These are phyloP conservation scores for Porcisia deanei DNA, from an alignment of 208 protist genomes.

Conservation along the genomic window DNA sequence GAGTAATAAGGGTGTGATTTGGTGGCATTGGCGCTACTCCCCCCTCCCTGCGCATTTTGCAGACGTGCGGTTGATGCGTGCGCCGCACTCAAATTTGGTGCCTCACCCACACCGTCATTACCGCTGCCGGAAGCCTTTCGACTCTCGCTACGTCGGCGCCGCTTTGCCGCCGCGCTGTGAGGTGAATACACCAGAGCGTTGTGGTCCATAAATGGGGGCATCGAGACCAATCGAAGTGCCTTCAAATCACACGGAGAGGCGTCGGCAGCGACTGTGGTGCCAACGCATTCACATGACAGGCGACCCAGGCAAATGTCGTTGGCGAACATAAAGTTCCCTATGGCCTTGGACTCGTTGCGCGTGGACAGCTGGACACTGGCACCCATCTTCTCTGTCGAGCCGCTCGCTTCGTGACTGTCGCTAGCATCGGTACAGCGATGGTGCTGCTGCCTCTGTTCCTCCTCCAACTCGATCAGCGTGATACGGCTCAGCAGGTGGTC, in stretches of 20 bases:
- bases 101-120: neutral
- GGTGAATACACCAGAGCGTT: neutral
- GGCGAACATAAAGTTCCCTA: constrained; percentile 11
- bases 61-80: neutral
- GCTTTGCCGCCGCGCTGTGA: constrained; percentile 15
- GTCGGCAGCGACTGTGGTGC: neutral
- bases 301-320: constrained; percentile 12
- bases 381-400: neutral
- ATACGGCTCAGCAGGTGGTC: constrained; percentile 19
- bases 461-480: constrained; percentile 10
- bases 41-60: neutral
- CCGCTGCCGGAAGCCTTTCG: neutral
- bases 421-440: neutral
- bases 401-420: neutral
- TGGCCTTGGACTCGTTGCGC: constrained; percentile 8
- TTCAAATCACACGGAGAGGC: constrained; percentile 1
- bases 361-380: neutral
- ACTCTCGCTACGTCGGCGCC: neutral
- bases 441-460: neutral
- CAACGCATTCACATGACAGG: neutral
- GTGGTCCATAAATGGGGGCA: constrained; percentile 2
- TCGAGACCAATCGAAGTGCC: constrained; percentile 2
- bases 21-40: neutral
- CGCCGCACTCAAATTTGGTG: neutral
- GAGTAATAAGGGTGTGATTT: constrained; percentile 9